Evolutionary conservation across 495 filamentous ascomycete genomes (phyloP).

Genomic region (Aspergillus funiculosus): DNA sequence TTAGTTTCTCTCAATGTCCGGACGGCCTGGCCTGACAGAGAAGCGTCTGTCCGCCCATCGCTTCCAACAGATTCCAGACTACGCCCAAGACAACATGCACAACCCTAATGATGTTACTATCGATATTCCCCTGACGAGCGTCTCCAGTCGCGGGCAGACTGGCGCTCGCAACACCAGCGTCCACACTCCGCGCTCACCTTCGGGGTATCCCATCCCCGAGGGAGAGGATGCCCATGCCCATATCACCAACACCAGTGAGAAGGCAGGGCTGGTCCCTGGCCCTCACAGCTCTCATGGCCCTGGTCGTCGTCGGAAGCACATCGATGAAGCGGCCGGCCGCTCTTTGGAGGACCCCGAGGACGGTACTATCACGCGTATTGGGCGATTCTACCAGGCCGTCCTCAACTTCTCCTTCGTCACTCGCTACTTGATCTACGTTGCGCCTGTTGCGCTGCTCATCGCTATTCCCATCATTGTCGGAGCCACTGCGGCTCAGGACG

Average conservation of each 20-base stretch:
- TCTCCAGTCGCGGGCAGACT: conserved; percentile 40
- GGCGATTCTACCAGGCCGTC: conserved; percentile 79
- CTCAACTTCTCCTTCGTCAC: conserved; percentile 79
- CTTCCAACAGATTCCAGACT: conserved; percentile 44
- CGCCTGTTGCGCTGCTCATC: conserved; percentile 68
- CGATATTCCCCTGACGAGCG: conserved; percentile 49
- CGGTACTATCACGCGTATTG: conserved; percentile 70
- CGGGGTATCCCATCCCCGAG: conserved; percentile 14
- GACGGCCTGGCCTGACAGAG: conserved; percentile 29
- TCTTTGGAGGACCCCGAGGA: conserved; percentile 48
- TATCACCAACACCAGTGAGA: conserved; percentile 32
- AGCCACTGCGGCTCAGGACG: conserved; percentile 46
- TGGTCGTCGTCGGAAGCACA: conserved; percentile 43
- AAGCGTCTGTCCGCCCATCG: conserved; percentile 40
- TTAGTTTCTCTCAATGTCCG: conserved; percentile 24
- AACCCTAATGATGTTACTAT: conserved; percentile 54
- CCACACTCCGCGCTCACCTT: conserved; percentile 18
- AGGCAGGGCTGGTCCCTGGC: conserved; percentile 48
- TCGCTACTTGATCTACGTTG: conserved; percentile 82
- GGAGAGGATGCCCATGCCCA: conserved; percentile 1
- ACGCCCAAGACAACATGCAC: conserved; percentile 33
- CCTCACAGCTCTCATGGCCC: conserved; percentile 20
- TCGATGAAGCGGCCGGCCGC: conserved; percentile 44
- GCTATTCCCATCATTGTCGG: conserved; percentile 77
- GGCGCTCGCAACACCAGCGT: conserved; percentile 38